phyloP scores from a whole-genome alignment of 345 rosid genomes.

The Gossypioides kirkii region DNA sequence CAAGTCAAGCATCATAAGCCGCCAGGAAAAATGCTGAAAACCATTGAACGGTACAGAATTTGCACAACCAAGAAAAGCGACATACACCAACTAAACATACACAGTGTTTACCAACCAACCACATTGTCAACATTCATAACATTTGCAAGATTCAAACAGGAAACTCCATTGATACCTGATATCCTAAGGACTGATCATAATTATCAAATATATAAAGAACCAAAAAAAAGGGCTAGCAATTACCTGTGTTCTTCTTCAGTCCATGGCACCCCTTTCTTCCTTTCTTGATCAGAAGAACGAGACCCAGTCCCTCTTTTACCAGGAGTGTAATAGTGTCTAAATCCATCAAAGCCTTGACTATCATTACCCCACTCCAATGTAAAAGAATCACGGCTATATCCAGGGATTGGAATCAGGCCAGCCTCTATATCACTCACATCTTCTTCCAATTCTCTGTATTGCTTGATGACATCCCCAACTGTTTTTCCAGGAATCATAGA shows the following conservation, averaged over 20 bases:
- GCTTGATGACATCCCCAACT: conserved; percentile 81
- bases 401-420: conserved; percentile 79
- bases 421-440: conserved; percentile 96
- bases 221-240: conserved; percentile 2
- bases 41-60: conserved; percentile 9
- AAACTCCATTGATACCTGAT: neutral
- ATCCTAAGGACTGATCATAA: neutral
- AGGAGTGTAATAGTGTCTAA: conserved; percentile 42
- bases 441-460: conserved; percentile 83
- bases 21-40: neutral
- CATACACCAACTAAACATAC: neutral
- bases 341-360: conserved; percentile 38
- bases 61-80: neutral
- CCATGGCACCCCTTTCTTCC: conserved; percentile 99
- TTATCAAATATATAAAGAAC: neutral
- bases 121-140: conserved; percentile 7
- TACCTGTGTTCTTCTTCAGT: conserved; percentile 99
- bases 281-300: conserved; percentile 71
- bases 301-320: conserved; percentile 59
- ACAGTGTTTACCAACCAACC: conserved; percentile 6
- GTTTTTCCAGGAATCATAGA: conserved; percentile 93
- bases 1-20: conserved; percentile 12
- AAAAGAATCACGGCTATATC: conserved; percentile 65
- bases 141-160: conserved; percentile 3
- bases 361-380: conserved; percentile 68